Evolutionary conservation across 1,284 basidiomycete genomes (phyloP), one percentile per base, ranked within the genome.

Genomic region (Cryptococcus deneoformans): DNA sequence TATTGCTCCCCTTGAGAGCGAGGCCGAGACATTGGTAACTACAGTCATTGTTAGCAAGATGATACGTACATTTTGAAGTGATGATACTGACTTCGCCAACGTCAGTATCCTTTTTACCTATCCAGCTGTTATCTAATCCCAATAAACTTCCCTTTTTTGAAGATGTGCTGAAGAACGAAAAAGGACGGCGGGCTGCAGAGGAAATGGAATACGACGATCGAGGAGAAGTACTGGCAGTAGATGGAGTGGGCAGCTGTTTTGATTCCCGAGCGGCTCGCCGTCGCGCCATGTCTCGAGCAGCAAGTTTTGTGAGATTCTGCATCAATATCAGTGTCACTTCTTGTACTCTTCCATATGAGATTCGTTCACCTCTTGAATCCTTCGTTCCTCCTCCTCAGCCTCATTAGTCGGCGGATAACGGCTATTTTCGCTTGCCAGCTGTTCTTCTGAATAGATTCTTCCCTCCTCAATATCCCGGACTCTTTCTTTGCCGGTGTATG

Each of bases 301-400:
- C 69, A 50, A 76, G 71, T 42, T 65, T 65, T 14, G 77, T 71
- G 38, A 78, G 69, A 53, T 76, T 73, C 76, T 78, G 58, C 14
- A 16, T 4, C 47, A 9, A 12, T 10, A 35, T 34, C 47, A 11
- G 35, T 10, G 35, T 29, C 29, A 29, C 29, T 29, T 29, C 29
- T 54, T 35, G 52, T 16, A 36, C 10, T 12, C 11, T 11, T 20
- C 2, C 10, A 7, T 6, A 52, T 42, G 46, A 35, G 14, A 12
- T 34, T 3, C 7, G 63, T 75, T 63, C 45, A 77, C 77, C 45
- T 76, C 72, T 59, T 77, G 73, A 16, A 78, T 65, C 12, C 70
- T 56, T 46, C 64, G 61, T 60, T 77, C 77, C 46, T 75, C 75
- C 11, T 68, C 73, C 47, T 72, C 71, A 12, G 64, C 68, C 43